Evolutionary conservation across 2,329 filamentous ascomycete species (phyloP).

Genomic region (Fusarium circinatum): DNA sequence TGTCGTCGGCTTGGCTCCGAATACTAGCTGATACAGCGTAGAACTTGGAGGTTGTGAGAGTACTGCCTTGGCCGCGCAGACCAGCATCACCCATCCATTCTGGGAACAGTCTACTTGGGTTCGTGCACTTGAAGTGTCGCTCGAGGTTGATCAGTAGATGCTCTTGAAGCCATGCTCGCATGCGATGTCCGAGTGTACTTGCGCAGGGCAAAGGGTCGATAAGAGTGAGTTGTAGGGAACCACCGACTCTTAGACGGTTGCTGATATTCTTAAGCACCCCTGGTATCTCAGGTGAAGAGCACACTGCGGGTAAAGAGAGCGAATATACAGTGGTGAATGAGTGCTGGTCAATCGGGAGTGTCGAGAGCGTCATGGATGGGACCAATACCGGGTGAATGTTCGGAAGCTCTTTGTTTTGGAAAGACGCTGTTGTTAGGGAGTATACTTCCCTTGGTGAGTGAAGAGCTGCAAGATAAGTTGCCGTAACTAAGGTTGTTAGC

Average conservation of each 20-base stretch:
- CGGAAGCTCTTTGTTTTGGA: constrained; percentile 51
- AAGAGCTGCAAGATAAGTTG: constrained; percentile 60
- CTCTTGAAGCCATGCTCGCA: constrained; percentile 71
- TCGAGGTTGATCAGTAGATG: constrained; percentile 70
- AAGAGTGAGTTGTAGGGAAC: constrained; percentile 67
- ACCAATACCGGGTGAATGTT: constrained; percentile 55
- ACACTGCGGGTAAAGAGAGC: constrained; percentile 65
- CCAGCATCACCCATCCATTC: constrained; percentile 67
- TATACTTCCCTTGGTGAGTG: constrained; percentile 55
- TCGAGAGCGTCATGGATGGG: constrained; percentile 50
- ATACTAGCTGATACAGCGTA: constrained; percentile 54
- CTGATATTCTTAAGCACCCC: constrained; percentile 66
- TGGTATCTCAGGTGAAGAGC: constrained; percentile 67
- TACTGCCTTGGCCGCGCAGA: constrained; percentile 60
- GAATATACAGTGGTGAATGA: constrained; percentile 63
- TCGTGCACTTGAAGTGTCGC: constrained; percentile 66
- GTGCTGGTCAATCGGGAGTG: constrained; percentile 52
- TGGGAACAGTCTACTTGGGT: constrained; percentile 67
- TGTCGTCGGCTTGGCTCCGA: constrained; percentile 29
- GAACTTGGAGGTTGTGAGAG: constrained; percentile 60
- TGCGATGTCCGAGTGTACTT: constrained; percentile 64
- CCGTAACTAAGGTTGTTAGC: constrained; percentile 52
- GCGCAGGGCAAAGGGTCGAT: constrained; percentile 70
- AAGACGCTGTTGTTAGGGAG: constrained; percentile 57
- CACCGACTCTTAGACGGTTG: constrained; percentile 64